These are phyloP conservation scores for Calocybe indica DNA, from an alignment of 768 basidiomycete species.

Conservation along the genomic window DNA sequence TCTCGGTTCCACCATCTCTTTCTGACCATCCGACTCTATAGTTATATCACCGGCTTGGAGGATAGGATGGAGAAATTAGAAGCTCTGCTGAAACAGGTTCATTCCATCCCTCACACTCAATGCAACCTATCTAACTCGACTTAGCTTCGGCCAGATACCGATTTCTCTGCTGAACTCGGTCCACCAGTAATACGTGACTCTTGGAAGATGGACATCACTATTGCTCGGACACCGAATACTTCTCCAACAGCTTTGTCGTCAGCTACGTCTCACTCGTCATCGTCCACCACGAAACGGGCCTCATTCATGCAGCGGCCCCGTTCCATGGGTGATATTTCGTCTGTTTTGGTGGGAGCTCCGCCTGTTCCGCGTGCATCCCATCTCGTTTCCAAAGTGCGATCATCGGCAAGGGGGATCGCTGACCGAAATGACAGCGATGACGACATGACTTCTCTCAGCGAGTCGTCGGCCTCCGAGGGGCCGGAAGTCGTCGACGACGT, in stretches of 20 bases:
- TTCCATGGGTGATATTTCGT: too few species aligned
- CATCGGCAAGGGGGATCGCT: too few species aligned
- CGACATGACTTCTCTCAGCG: slow-evolving; percentile 17
- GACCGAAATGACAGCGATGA: slow-evolving; percentile 9
- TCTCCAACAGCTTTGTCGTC: background rate
- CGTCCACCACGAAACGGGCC: background rate
- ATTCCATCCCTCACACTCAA: too few species aligned
- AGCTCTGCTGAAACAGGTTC: slow-evolving; percentile 43
- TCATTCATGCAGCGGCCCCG: background rate
- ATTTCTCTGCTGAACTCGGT: slow-evolving; percentile 60
- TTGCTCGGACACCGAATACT: too few species aligned
- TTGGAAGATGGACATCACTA: slow-evolving; percentile 38
- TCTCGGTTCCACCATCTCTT: background rate
- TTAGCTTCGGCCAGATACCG: slow-evolving; percentile 56
- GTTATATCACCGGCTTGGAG: slow-evolving; percentile 55
- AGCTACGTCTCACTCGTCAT: background rate
- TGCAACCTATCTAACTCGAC: background rate
- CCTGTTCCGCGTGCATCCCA: too few species aligned
- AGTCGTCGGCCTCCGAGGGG: slow-evolving; percentile 22
- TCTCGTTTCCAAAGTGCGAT: too few species aligned
- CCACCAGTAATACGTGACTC: slow-evolving; percentile 57
- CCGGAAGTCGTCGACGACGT: slow-evolving; percentile 25
- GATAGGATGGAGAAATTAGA: slow-evolving; percentile 55
- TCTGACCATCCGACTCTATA: slow-evolving; percentile 13
- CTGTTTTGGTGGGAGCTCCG: too few species aligned